Evolutionary conservation across 2,329 filamentous ascomycete species (phyloP).

Genomic region (Allantophomopsis lycopodina): DNA sequence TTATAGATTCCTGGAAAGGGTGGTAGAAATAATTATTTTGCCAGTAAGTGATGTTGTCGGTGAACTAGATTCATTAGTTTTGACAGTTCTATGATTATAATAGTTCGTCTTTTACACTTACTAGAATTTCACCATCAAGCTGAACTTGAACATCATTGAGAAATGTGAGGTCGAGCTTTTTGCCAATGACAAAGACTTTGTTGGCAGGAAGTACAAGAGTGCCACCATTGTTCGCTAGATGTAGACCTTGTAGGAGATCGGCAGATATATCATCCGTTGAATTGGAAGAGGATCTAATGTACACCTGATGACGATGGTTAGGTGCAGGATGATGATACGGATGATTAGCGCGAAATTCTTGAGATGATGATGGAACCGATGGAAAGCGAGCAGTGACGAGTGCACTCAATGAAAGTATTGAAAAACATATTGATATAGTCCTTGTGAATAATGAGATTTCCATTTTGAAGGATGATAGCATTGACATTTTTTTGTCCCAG

Average conservation of each 20-base stretch:
- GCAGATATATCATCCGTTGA: constrained; percentile 41
- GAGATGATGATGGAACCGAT: no score
- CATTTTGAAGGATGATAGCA: no score
- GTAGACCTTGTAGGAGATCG: constrained; percentile 38
- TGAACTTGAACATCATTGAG: constrained; percentile 41
- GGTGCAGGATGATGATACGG: constrained; percentile 17
- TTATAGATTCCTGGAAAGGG: constrained; percentile 37
- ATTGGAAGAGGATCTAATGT: constrained; percentile 35
- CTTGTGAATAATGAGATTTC: no score
- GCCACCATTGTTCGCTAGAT: constrained; percentile 43
- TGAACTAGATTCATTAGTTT: constrained; percentile 23
- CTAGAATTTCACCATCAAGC: constrained; percentile 41
- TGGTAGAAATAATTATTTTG: constrained; percentile 30
- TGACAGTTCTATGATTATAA: constrained; percentile 12
- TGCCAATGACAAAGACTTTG: constrained; percentile 42
- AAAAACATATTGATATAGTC: no score
- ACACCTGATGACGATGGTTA: constrained; percentile 27
- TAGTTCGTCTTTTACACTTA: constrained; percentile 5
- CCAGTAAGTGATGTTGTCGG: no score
- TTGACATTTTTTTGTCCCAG: no score
- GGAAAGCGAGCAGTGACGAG: no score
- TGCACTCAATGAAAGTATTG: no score
- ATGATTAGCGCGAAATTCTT: constrained; percentile 24
- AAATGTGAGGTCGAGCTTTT: constrained; percentile 43
- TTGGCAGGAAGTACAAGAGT: constrained; percentile 24